Evolutionary conservation across 306 rosid species (phyloP), one percentile per base, ranked within the genome.

Genomic region (Leucaena leucocephala): DNA sequence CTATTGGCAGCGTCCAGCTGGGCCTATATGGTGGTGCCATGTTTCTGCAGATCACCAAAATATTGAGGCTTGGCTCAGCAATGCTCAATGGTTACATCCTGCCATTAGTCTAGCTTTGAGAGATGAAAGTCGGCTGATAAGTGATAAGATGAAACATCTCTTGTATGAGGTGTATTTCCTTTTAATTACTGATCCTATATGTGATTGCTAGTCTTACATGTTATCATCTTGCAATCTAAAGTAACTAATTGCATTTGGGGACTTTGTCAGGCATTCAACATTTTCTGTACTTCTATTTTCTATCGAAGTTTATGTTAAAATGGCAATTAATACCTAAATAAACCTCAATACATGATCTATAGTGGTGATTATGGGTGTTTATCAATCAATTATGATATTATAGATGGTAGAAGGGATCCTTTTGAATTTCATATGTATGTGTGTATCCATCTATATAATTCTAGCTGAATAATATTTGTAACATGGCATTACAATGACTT

Each of bases 1-100:
- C 3, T 96, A 91, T 70, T 93, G 99, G 99, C 94, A 93, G 86
- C 93, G 82, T 52, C 96, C 98, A 3, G 89, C 89, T 42, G 99
- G 99, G 63, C 99, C 99, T 14, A 81, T 46, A 69, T 96, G 98
- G 99, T 96, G 99, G 99, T 90, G 99, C 83, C 96, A 96, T 87
- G 88, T 96, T 76, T 82, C 88, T 83, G 96, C 97, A 68, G 86
- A 77, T 74, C 93, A 93, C 67, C 97, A 93, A 17, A 80, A 81
- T 8, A 80, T 86, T 81, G 87, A 82, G 68, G 66, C 88, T 14
- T 96, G 99, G 99, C 96, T 96, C 81, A 82, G 84, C 73, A 90
- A 19, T 87, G 91, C 96, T 74, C 97, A 86, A 74, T 93, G 98
- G 96, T 75, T 96, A 16, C 98, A 93, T 74, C 99, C 99, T 77